These are phyloP conservation scores for Aspergillus fumigatiaffinis DNA, from an alignment of 2,329 filamentous ascomycete species.

Conservation along the genomic window DNA sequence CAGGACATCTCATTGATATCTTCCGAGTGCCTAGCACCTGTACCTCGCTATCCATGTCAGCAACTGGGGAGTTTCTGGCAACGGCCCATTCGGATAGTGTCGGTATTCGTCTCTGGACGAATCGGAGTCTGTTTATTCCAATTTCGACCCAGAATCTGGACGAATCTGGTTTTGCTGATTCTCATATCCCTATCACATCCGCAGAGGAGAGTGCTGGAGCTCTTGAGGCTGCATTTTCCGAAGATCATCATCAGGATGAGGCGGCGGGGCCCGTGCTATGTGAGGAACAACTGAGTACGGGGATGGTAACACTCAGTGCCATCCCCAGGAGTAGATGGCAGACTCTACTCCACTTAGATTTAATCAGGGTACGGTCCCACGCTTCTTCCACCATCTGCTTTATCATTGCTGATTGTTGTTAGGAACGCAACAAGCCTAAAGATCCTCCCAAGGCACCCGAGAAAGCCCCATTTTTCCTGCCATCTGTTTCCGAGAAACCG, in stretches of 20 bases:
- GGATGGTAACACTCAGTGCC: conserved; percentile 83
- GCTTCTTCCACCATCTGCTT: conserved; percentile 7
- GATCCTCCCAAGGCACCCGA: conserved; percentile 88
- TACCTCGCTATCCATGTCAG: conserved; percentile 80
- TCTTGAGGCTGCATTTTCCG: conserved; percentile 71
- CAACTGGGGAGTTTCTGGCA: conserved; percentile 89
- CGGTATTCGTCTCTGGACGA: conserved; percentile 94
- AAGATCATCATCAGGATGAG: conserved; percentile 45
- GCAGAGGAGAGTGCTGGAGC: conserved; percentile 75
- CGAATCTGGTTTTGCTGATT: conserved; percentile 65
- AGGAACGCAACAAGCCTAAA: conserved; percentile 88
- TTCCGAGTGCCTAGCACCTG: conserved; percentile 76
- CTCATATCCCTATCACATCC: conserved; percentile 69
- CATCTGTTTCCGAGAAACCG: conserved; percentile 37
- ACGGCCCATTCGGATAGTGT: conserved; percentile 77
- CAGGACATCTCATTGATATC: conserved; percentile 89
- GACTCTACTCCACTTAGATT: conserved; percentile 84
- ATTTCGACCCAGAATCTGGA: conserved; percentile 81
- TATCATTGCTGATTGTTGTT: conserved; percentile 17
- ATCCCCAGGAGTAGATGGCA: conserved; percentile 93
- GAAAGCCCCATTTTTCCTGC: conserved; percentile 93
- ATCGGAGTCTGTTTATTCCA: conserved; percentile 84
- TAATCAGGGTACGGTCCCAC: conserved; percentile 57
- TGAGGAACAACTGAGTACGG: conserved; percentile 73
- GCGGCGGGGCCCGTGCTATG: conserved; percentile 52